These are phyloP conservation scores for Balakata baccata DNA, from an alignment of 345 rosid species.

Conservation along the genomic window DNA sequence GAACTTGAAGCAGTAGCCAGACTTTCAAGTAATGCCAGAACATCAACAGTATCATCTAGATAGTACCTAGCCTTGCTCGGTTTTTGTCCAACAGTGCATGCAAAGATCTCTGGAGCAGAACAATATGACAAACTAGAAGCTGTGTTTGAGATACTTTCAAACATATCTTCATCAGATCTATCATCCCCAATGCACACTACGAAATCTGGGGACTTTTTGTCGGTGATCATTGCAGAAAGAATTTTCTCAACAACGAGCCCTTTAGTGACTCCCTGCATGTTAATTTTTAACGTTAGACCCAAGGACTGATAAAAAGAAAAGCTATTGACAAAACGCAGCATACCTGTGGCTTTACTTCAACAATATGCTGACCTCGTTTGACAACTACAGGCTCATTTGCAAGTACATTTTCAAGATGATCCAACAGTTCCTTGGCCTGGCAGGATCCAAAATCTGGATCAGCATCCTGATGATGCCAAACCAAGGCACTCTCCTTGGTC, in stretches of 20 bases:
- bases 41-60: slow-evolving; percentile 25
- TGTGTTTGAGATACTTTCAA: slow-evolving; percentile 21
- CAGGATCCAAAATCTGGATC: slow-evolving; percentile 59
- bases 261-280: slow-evolving; percentile 31
- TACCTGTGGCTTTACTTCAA: slow-evolving; percentile 72
- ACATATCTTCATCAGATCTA: slow-evolving; percentile 35
- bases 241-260: slow-evolving; percentile 24
- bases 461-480: slow-evolving; percentile 70
- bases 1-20: slow-evolving; percentile 18
- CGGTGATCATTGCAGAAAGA: slow-evolving; percentile 23
- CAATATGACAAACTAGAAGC: slow-evolving; percentile 12
- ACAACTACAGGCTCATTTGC: slow-evolving; percentile 62
- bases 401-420: slow-evolving; percentile 64
- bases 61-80: slow-evolving; percentile 38
- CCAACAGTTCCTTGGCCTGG: slow-evolving; percentile 61
- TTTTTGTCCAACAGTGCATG: slow-evolving; percentile 35
- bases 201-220: slow-evolving; percentile 26
- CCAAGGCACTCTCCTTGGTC: slow-evolving; percentile 60
- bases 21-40: slow-evolving; percentile 24
- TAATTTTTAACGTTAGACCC: slow-evolving; percentile 8
- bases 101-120: slow-evolving; percentile 23
- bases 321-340: background rate
- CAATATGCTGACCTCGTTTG: slow-evolving; percentile 53
- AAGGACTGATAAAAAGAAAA: background rate
- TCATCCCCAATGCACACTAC: slow-evolving; percentile 36